A percentile compares a stretch with the other conserved stretches of the same genome.
phyloP scores from a whole-genome alignment of 345 rosid species.

The Rhodomyrtus tomentosa region DNA sequence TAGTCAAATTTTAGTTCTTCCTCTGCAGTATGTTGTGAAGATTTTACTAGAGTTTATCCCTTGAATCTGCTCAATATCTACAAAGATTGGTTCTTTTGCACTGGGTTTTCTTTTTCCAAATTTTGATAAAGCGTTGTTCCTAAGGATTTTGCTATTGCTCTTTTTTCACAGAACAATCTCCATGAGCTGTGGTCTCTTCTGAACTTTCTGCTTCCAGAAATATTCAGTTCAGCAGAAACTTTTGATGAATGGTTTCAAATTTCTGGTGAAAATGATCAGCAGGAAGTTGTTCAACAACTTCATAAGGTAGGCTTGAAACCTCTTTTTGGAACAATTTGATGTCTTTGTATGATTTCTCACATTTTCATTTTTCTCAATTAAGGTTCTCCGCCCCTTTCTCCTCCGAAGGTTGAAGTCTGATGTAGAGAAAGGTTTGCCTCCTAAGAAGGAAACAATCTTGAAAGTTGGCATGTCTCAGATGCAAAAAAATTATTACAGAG shows the following conservation, averaged over 20 bases:
- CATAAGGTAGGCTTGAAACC: slow-evolving; percentile 53
- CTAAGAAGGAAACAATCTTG: slow-evolving; percentile 95
- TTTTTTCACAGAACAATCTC: slow-evolving; percentile 75
- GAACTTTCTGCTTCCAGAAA: slow-evolving; percentile 87
- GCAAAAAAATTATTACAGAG: slow-evolving; percentile 92
- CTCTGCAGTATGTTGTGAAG: background rate
- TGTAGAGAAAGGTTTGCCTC: slow-evolving; percentile 98
- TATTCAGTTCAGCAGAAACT: slow-evolving; percentile 98
- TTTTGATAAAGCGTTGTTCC: background rate
- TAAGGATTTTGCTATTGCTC: background rate
- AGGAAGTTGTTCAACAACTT: slow-evolving; percentile 97
- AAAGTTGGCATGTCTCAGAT: slow-evolving; percentile 99
- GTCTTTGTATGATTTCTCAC: background rate
- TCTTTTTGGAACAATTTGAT: background rate
- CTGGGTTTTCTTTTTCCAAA: background rate
- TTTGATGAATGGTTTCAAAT: slow-evolving; percentile 99
- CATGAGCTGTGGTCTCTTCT: slow-evolving; percentile 98
- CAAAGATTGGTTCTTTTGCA: background rate
- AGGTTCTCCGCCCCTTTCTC: slow-evolving; percentile 98
- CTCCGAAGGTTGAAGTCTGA: slow-evolving; percentile 91
- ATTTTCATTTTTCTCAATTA: slow-evolving; percentile 1
- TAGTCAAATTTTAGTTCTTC: background rate
- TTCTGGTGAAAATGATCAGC: slow-evolving; percentile 97
- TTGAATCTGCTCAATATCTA: background rate
- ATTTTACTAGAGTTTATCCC: background rate